Evolutionary conservation across 768 basidiomycete genomes (phyloP).

Genomic region (Lactifluus echinatus): DNA sequence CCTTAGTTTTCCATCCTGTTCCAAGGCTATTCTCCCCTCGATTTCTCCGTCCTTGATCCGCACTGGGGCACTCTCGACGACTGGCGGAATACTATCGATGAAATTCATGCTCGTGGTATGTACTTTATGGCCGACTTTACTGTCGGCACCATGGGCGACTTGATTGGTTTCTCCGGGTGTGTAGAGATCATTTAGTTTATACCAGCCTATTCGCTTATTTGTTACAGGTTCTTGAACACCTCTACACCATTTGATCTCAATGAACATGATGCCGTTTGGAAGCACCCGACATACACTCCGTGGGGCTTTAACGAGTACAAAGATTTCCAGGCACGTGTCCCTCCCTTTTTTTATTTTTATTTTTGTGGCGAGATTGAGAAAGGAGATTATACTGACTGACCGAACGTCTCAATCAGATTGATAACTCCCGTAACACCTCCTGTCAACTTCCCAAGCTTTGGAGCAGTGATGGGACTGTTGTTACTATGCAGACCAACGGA

Average conservation of each 20-base stretch:
- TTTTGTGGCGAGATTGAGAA: neutral
- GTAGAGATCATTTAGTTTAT: slow-evolving; percentile 23
- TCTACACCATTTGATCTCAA: slow-evolving; percentile 72
- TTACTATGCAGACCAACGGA: slow-evolving; percentile 52
- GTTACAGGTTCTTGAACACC: slow-evolving; percentile 57
- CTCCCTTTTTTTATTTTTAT: too few relatives aligned
- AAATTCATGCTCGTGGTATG: slow-evolving; percentile 76
- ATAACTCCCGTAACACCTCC: slow-evolving; percentile 62
- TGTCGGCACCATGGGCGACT: slow-evolving; percentile 84
- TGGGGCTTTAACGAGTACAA: slow-evolving; percentile 83
- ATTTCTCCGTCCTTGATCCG: slow-evolving; percentile 84
- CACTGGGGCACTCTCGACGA: slow-evolving; percentile 84
- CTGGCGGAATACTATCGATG: slow-evolving; percentile 69
- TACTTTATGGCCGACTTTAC: slow-evolving; percentile 93
- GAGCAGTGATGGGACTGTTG: slow-evolving; percentile 61
- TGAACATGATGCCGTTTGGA: slow-evolving; percentile 71
- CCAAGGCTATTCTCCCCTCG: slow-evolving; percentile 85
- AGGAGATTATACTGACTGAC: slow-evolving; percentile 1
- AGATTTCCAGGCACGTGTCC: slow-evolving; percentile 59
- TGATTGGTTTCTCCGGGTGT: slow-evolving; percentile 79
- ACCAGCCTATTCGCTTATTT: slow-evolving; percentile 4
- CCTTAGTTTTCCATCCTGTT: slow-evolving; percentile 12
- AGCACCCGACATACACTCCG: slow-evolving; percentile 63
- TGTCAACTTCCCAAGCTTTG: slow-evolving; percentile 76
- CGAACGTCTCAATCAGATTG: slow-evolving; percentile 34